These are phyloP conservation scores for Iberis pinnata DNA, from an alignment of 345 rosid species.

Conservation along the genomic window DNA sequence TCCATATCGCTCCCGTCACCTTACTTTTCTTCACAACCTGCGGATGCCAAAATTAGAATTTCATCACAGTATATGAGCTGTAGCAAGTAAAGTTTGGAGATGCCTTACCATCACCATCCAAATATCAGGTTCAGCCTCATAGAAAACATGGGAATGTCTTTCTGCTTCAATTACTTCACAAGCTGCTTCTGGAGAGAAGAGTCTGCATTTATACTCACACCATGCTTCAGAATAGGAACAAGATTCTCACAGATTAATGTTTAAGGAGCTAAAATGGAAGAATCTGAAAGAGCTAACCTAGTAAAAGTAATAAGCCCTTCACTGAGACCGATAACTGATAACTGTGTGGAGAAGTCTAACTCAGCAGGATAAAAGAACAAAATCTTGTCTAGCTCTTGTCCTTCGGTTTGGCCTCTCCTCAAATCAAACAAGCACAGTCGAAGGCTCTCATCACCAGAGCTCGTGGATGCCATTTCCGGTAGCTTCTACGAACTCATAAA, in stretches of 20 bases:
- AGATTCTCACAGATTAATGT: conserved; percentile 1
- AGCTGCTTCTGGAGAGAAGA: conserved; percentile 91
- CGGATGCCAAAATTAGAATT: conserved; percentile 5
- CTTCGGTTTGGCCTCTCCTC: conserved; percentile 88
- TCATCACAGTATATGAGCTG: background rate
- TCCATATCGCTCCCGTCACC: conserved; percentile 63
- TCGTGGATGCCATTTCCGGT: conserved; percentile 51
- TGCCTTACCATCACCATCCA: conserved; percentile 91
- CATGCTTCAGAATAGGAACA: conserved; percentile 2
- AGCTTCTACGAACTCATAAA: conserved; percentile 12
- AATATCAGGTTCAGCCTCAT: conserved; percentile 85
- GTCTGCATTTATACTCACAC: conserved; percentile 40
- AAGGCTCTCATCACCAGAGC: conserved; percentile 46
- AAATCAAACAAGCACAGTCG: conserved; percentile 81
- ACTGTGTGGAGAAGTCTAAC: conserved; percentile 67
- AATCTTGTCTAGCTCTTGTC: conserved; percentile 87
- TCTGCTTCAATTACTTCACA: conserved; percentile 97
- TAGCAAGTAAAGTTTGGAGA: background rate
- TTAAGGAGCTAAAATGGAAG: background rate
- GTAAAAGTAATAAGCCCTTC: conserved; percentile 97
- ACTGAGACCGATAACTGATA: conserved; percentile 86
- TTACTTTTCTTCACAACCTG: conserved; percentile 86
- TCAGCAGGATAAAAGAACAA: conserved; percentile 73
- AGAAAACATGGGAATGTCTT: conserved; percentile 83
- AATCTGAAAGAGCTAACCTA: conserved; percentile 36